phyloP scores from a whole-genome alignment of 768 basidiomycete species.

The Tricholoma sp. region DNA sequence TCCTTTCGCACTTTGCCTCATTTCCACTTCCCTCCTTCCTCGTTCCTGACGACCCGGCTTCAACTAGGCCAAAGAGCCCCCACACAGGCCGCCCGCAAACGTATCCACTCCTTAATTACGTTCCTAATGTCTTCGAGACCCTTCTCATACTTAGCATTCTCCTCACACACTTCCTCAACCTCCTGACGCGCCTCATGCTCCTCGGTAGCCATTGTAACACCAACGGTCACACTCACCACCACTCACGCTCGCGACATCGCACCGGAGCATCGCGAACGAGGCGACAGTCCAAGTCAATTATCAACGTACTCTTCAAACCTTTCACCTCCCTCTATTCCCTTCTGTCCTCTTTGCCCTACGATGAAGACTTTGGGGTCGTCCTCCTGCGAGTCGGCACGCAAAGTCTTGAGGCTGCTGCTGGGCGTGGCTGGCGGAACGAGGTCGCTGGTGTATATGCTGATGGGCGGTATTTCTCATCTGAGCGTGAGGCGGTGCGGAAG shows the following conservation, averaged over 20 bases:
- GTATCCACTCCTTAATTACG: constrained; percentile 70
- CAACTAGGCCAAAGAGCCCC: background rate
- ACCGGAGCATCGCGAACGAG: background rate
- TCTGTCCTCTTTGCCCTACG: constrained; percentile 40
- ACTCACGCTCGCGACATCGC: background rate
- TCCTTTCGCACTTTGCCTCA: constrained; percentile 33
- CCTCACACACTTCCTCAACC: constrained; percentile 57
- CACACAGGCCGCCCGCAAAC: constrained; percentile 13
- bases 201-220: constrained; percentile 18
- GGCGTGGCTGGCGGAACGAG: constrained; percentile 71
- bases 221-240: background rate
- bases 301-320: background rate
- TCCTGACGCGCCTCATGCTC: constrained; percentile 59
- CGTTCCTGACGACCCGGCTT: constrained; percentile 1
- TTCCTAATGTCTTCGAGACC: constrained; percentile 70
- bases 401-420: constrained; percentile 68
- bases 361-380: constrained; percentile 71
- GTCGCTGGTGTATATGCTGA: constrained; percentile 45
- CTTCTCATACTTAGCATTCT: constrained; percentile 50
- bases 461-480: background rate
- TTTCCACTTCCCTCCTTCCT: constrained; percentile 8
- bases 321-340: constrained; percentile 8
- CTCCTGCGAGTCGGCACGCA: constrained; percentile 70
- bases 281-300: background rate
- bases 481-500: background rate